phyloP scores from a whole-genome alignment of 2,329 filamentous ascomycete genomes.

The Penicillium brevicompactum region DNA sequence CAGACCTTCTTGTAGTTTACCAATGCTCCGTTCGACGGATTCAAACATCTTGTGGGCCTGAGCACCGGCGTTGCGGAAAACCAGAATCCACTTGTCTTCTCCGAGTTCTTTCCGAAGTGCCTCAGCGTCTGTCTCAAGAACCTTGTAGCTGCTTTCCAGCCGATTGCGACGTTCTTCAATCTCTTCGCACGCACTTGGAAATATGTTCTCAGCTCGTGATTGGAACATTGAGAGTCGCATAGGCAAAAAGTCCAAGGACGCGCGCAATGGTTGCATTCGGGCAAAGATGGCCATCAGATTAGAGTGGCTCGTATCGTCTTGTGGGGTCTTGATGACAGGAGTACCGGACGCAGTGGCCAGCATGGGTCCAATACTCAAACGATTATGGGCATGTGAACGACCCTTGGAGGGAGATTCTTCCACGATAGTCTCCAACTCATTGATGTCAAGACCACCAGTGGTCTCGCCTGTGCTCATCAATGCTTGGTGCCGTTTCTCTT shows the following conservation, averaged over 20 bases:
- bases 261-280: slow-evolving; percentile 89
- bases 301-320: slow-evolving; percentile 85
- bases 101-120: slow-evolving; percentile 85
- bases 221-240: slow-evolving; percentile 92
- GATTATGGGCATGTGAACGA: slow-evolving; percentile 58
- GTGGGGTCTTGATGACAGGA: slow-evolving; percentile 51
- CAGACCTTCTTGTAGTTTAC: slow-evolving; percentile 77
- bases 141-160: slow-evolving; percentile 84
- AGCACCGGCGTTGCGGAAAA: slow-evolving; percentile 88
- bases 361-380: slow-evolving; percentile 66
- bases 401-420: slow-evolving; percentile 73
- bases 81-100: slow-evolving; percentile 93
- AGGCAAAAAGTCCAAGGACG: slow-evolving; percentile 91
- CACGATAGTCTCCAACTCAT: slow-evolving; percentile 88
- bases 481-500: slow-evolving; percentile 84
- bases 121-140: slow-evolving; percentile 87
- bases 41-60: slow-evolving; percentile 97
- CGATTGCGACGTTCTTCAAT: slow-evolving; percentile 72
- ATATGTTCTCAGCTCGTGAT: slow-evolving; percentile 71
- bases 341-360: slow-evolving; percentile 56
- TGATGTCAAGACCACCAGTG: slow-evolving; percentile 68
- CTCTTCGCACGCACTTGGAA: slow-evolving; percentile 90
- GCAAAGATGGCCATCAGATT: slow-evolving; percentile 88
- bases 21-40: slow-evolving; percentile 83
- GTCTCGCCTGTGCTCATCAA: slow-evolving; percentile 64